Conservation (phyloP, 2,329 filamentous ascomycete genomes). For the Alternaria triticimaculans region DNA sequence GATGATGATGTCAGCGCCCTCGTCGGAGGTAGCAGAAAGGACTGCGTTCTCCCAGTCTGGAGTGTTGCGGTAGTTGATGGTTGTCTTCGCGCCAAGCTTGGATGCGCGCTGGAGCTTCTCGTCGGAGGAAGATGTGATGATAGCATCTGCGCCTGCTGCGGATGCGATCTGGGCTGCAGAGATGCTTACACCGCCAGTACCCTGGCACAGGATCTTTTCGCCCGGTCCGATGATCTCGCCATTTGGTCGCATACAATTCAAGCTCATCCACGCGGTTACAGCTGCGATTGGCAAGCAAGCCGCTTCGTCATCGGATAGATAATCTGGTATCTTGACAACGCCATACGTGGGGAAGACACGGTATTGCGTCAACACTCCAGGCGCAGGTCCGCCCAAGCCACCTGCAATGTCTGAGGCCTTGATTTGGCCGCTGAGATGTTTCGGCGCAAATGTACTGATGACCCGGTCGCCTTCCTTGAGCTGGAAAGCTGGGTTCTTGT, state of each 20-base stretch:
- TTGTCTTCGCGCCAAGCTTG: constrained; percentile 63
- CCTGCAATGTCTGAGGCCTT: constrained; percentile 61
- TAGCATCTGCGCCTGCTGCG: constrained; percentile 55
- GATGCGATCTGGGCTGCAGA: constrained; percentile 51
- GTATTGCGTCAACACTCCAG: constrained; percentile 65
- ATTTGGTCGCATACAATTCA: constrained; percentile 66
- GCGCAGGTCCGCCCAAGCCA: constrained; percentile 67
- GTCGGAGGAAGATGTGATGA: constrained; percentile 66
- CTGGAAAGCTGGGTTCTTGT: constrained; percentile 51
- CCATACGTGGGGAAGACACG: constrained; percentile 65
- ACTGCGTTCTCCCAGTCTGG: constrained; percentile 67
- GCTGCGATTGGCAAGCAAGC: constrained; percentile 66
- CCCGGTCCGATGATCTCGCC: constrained; percentile 57
- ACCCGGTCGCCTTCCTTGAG: constrained; percentile 65
- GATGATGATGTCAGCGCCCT: constrained; percentile 58
- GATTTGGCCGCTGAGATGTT: constrained; percentile 66
- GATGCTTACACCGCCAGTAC: constrained; percentile 54
- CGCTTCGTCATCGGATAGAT: constrained; percentile 66
- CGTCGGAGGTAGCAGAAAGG: constrained; percentile 52
- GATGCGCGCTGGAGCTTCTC: constrained; percentile 61
- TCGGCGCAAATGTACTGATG: constrained; percentile 67
- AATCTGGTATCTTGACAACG: constrained; percentile 63
- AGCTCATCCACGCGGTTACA: constrained; percentile 70
- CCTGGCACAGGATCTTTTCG: constrained; percentile 51
- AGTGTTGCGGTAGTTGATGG: constrained; percentile 67